Percentiles rank a stretch among this genome's conserved stretches.
These are phyloP conservation scores for Metarhizium album DNA, from an alignment of 2,329 filamentous ascomycete species.

Conservation along the genomic window DNA sequence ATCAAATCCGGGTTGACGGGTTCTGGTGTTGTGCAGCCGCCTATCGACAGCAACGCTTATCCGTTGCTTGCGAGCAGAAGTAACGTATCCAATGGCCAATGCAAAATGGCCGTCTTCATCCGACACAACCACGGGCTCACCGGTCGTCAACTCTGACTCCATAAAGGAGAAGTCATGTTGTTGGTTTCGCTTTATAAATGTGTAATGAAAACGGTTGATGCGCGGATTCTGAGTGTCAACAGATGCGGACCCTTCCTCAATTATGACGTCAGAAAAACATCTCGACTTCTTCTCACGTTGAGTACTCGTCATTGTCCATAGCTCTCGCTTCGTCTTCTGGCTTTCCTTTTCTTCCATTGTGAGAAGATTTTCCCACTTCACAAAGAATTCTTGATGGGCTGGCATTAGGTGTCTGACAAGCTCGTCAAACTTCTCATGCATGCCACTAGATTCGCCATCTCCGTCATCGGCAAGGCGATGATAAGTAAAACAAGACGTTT, in stretches of 20 bases:
- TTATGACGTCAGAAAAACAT: slow-evolving; percentile 80
- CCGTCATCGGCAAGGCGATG: slow-evolving; percentile 84
- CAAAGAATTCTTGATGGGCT: slow-evolving; percentile 70
- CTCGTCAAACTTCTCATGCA: slow-evolving; percentile 73
- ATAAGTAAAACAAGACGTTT: slow-evolving; percentile 84
- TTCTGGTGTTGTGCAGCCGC: slow-evolving; percentile 75
- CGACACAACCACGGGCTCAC: slow-evolving; percentile 92
- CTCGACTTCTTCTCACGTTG: slow-evolving; percentile 82
- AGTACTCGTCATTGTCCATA: slow-evolving; percentile 90
- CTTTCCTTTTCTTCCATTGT: slow-evolving; percentile 91
- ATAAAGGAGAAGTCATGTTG: slow-evolving; percentile 65
- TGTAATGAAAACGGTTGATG: slow-evolving; percentile 88
- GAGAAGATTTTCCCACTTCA: slow-evolving; percentile 86
- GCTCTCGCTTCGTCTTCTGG: slow-evolving; percentile 74
- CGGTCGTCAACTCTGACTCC: slow-evolving; percentile 77
- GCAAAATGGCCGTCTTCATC: slow-evolving; percentile 94
- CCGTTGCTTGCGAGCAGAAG: slow-evolving; percentile 59
- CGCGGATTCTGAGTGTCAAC: slow-evolving; percentile 62
- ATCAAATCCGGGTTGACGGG: slow-evolving; percentile 66
- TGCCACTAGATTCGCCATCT: slow-evolving; percentile 66
- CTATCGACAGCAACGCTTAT: slow-evolving; percentile 88
- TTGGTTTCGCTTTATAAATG: slow-evolving; percentile 60
- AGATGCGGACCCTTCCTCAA: slow-evolving; percentile 64
- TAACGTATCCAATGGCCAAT: slow-evolving; percentile 83
- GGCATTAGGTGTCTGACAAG: slow-evolving; percentile 67